Base-by-base conservation (phyloP, 1,139 yeast genomes). In the Suhomyces taliae region DNA sequence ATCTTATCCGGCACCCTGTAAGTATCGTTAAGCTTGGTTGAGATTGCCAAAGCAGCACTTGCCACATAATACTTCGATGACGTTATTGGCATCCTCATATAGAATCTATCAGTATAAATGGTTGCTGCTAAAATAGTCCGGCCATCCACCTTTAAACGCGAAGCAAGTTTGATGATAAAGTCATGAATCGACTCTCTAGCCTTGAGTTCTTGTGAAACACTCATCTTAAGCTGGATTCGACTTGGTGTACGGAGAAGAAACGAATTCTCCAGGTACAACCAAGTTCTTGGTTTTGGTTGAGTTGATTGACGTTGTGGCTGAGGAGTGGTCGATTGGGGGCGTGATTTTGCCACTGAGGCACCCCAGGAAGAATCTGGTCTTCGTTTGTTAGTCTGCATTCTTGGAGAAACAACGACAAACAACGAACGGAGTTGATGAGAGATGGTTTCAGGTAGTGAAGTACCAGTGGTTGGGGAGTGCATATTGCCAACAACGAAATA, bases 41-140 rank as follows among this genome's bases (percentile, higher is more conserved):
- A 65, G 15, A 75, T 72, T 38, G 77, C 69, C 14, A 74, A 52
- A 2, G 79, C 79, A 4, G 78, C 79, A 52, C 72, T 66, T 2
- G 78, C 79, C 33, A 74, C 78, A 51, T 62, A 75, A 59, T 75
- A 74, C 51, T 74, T 74, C 42, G 79, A 74, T 9, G 72, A 64
- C 15, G 78, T 69, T 41, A 75, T 73, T 8, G 79, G 77, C 50
- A 67, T 52, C 37, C 77, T 54, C 76, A 72, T 70, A 52, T 72
- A 75, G 50, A 64, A 74, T n/a, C 79, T 57, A 48, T 72, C 67
- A 35, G 69, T 54, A 51, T 73, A 74, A 26, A 74, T 56, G 3
- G 78, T 70, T 2, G 80, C 75, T 2, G 78, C 77, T 39, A 72
- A 61, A 12, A 75, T 72, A 38, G 79, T 72, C 29, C 66, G 62